phyloP scores from a whole-genome alignment of 768 basidiomycete species.

The Xerocomus spinulosus region DNA sequence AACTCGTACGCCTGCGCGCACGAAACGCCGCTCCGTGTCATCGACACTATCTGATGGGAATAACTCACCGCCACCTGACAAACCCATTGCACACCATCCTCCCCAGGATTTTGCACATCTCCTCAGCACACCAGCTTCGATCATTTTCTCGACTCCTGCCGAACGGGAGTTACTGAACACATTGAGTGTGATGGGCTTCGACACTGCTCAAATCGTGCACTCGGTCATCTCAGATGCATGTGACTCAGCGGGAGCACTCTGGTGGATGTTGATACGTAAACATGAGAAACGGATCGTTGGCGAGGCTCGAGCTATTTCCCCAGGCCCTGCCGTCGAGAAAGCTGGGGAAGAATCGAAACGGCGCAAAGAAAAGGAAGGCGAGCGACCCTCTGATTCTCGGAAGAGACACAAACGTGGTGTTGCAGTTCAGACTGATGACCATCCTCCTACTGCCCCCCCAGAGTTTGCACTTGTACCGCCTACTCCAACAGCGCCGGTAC shows the following conservation, averaged over 20 bases:
- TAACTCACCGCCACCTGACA: constrained; percentile 48
- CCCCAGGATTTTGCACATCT: constrained; percentile 58
- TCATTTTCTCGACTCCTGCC: constrained; percentile 81
- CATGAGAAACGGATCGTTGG: constrained; percentile 56
- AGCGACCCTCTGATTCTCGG: constrained; percentile 18
- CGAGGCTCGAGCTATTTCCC: constrained; percentile 25
- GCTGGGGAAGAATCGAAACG: constrained; percentile 20
- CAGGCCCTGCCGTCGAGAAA: constrained; percentile 18
- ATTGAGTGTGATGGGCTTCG: constrained; percentile 76
- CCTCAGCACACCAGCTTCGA: constrained; percentile 61
- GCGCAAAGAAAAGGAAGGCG: constrained; percentile 31
- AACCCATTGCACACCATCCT: constrained; percentile 35
- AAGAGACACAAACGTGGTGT: constrained; percentile 22
- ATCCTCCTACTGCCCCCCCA: constrained; percentile 38
- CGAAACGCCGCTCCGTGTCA: constrained; percentile 93
- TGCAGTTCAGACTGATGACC: constrained; percentile 47
- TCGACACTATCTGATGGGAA: constrained; percentile 71
- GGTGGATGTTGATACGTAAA: constrained; percentile 94
- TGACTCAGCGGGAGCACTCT: constrained; percentile 83
- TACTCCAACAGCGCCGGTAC: constrained; percentile 54
- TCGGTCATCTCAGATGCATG: constrained; percentile 90
- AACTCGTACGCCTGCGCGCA: constrained; percentile 86
- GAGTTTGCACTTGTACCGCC: constrained; percentile 73
- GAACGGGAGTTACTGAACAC: constrained; percentile 78
- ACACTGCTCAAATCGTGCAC: constrained; percentile 93